A percentile compares a stretch with the other conserved stretches of the same genome.
These are phyloP conservation scores for Rheum nobile DNA, from an alignment of 148 eudicot genomes.

Conservation along the genomic window DNA sequence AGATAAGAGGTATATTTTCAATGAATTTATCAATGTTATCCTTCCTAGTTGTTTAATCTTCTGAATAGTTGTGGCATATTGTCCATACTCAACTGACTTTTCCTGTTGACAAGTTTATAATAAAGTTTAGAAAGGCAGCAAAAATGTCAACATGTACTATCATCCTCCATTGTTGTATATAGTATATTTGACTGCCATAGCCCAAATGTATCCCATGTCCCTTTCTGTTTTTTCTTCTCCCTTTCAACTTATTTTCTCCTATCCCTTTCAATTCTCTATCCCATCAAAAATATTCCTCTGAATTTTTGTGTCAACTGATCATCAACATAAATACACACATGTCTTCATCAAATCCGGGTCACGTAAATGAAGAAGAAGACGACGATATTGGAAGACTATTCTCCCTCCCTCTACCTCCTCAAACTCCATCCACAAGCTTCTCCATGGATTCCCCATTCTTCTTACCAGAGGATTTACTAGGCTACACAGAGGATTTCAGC, in stretches of 20 bases:
- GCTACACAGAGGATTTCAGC: slow-evolving; percentile 1
- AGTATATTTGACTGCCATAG: background rate
- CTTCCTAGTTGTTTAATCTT: background rate
- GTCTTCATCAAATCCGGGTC: slow-evolving; percentile 2
- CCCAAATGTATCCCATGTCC: background rate
- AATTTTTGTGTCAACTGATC: background rate
- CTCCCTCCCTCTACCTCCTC: background rate
- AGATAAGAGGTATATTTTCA: background rate
- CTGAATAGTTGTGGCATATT: background rate
- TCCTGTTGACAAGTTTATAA: background rate
- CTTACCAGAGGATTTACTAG: background rate
- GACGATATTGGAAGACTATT: background rate
- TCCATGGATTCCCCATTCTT: slow-evolving; percentile 1
- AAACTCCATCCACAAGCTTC: slow-evolving; percentile 1
- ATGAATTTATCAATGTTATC: background rate
- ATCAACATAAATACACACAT: background rate
- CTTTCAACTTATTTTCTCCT: too few relatives aligned
- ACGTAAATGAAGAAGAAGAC: background rate
- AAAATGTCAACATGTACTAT: background rate
- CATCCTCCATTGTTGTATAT: background rate
- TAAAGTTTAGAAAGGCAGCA: background rate
- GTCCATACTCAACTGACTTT: background rate
- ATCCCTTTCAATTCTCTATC: background rate
- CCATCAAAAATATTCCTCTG: background rate
- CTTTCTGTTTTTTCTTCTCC: background rate